These are phyloP conservation scores for Coemansia sp. DNA, from an alignment of 192 early-diverging fungal species.

Conservation along the genomic window DNA sequence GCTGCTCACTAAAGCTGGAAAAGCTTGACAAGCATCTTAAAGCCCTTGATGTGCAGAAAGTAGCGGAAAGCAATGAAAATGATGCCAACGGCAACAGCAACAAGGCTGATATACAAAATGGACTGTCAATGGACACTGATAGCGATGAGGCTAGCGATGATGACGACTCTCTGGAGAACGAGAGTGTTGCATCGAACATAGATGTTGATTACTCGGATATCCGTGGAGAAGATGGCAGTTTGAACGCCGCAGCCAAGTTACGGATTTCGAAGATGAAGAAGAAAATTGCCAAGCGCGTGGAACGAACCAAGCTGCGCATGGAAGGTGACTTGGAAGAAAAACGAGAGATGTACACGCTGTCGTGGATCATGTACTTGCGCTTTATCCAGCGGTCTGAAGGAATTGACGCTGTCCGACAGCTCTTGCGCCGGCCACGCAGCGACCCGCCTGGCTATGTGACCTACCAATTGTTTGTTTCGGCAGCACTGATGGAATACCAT, in stretches of 20 bases:
- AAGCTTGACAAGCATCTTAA: slow-evolving; percentile 41
- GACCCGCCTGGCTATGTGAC: slow-evolving; percentile 73
- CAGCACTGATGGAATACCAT: slow-evolving; percentile 92
- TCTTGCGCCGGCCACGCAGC: slow-evolving; percentile 70
- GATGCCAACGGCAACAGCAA: not conserved
- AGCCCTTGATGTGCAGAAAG: slow-evolving; percentile 2
- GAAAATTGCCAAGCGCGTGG: slow-evolving; percentile 43
- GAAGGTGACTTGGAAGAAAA: slow-evolving; percentile 28
- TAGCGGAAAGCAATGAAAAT: not conserved
- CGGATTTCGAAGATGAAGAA: slow-evolving; percentile 36
- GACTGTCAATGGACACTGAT: slow-evolving; percentile 19
- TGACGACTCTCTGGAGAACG: slow-evolving; percentile 47
- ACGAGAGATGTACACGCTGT: slow-evolving; percentile 62
- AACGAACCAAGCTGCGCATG: slow-evolving; percentile 44
- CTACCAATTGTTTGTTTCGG: slow-evolving; percentile 85
- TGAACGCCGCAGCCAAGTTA: slow-evolving; percentile 26
- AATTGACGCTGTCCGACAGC: slow-evolving; percentile 66
- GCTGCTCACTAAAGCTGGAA: slow-evolving; percentile 29
- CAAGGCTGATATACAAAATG: not conserved
- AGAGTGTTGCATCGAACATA: slow-evolving; percentile 19
- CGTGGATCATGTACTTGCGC: slow-evolving; percentile 90
- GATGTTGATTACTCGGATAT: slow-evolving; percentile 22
- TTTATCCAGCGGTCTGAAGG: slow-evolving; percentile 76
- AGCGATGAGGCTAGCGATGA: slow-evolving; percentile 43
- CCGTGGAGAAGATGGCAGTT: not conserved